phyloP scores from a whole-genome alignment of 2,329 filamentous ascomycete genomes.

The Fulvia fulva region DNA sequence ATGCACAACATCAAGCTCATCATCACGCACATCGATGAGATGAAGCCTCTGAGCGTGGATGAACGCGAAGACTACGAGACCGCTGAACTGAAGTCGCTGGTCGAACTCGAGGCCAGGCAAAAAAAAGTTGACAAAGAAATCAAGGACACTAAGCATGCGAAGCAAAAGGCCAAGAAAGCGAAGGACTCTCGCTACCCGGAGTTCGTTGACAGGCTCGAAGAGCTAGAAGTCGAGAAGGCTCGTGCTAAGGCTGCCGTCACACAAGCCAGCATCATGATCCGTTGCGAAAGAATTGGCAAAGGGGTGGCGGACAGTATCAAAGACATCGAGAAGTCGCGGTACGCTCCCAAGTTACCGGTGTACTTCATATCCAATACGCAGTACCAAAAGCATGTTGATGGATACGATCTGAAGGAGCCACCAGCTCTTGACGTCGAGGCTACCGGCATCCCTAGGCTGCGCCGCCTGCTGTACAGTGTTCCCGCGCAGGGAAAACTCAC shows the following conservation, averaged over 20 bases:
- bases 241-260: not conserved
- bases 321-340: conserved; percentile 3
- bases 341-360: conserved; percentile 15
- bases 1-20: conserved; percentile 9
- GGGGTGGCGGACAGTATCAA: not conserved
- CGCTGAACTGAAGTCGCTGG: no score
- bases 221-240: no score
- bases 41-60: not conserved
- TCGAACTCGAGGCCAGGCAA: no score
- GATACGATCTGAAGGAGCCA: conserved; percentile 6
- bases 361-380: conserved; percentile 18
- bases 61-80: not conserved
- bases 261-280: conserved; percentile 1
- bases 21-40: conserved; percentile 16
- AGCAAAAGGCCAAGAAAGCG: no score
- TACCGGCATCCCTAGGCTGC: conserved; percentile 21
- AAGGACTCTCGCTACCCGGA: no score
- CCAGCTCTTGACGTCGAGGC: conserved; percentile 15
- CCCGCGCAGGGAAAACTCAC: conserved; percentile 1
- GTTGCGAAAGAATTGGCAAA: conserved; percentile 3
- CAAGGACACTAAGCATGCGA: no score
- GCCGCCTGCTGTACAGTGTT: conserved; percentile 10
- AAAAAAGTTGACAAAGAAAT: no score
- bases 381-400: conserved; percentile 19
- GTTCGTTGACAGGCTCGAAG: no score